phyloP scores from a whole-genome alignment of 306 rosid genomes.

The Sicyos baderoa region DNA sequence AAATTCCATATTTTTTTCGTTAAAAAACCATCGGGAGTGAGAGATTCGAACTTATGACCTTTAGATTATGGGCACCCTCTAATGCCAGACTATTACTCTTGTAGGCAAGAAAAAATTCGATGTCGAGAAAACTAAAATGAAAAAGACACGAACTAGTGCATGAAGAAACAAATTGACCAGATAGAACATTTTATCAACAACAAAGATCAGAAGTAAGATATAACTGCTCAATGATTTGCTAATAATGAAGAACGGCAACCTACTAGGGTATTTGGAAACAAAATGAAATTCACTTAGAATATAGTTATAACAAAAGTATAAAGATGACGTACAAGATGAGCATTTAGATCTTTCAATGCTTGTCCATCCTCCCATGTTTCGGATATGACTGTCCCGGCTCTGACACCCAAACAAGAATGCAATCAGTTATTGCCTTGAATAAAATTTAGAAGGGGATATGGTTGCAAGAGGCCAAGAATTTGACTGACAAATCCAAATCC shows the following conservation, averaged over 20 bases:
- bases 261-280: background rate
- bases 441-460: too few relatives aligned
- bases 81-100: too few relatives aligned
- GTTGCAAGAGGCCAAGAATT: background rate
- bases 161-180: too few relatives aligned
- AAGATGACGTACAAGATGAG: constrained; percentile 73
- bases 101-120: background rate
- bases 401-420: constrained; percentile 30
- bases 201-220: background rate
- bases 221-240: background rate
- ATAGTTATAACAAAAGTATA: constrained; percentile 3
- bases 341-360: constrained; percentile 81
- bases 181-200: background rate
- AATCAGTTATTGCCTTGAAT: constrained; percentile 8
- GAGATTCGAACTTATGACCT: too few relatives aligned
- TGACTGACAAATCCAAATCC: background rate
- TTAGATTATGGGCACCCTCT: too few relatives aligned
- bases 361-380: constrained; percentile 99
- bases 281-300: background rate
- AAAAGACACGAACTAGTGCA: background rate
- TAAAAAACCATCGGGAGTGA: too few relatives aligned
- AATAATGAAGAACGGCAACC: background rate
- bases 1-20: too few relatives aligned
- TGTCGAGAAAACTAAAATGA: background rate
- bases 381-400: constrained; percentile 96